Evolutionary conservation across 176 grass and related monocot species (phyloP).

Genomic region (Hyparrhenia diplandra): DNA sequence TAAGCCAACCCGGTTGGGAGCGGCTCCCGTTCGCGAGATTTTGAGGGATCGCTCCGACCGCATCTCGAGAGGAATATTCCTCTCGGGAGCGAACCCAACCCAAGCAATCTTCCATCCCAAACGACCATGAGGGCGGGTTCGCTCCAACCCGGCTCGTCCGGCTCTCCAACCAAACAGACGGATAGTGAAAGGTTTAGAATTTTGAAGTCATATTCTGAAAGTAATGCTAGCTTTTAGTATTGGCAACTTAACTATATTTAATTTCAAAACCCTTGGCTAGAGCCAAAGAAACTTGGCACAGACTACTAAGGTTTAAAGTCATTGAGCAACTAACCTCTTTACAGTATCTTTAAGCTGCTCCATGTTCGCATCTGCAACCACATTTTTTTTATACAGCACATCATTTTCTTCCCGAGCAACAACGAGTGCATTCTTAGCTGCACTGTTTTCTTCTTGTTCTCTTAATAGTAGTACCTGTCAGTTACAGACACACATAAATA

Average conservation of each 20-base stretch:
- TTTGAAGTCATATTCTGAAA: not conserved
- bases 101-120: no score
- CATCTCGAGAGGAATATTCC: no score
- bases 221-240: not conserved
- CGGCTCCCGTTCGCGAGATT: no score
- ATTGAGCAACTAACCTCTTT: constrained; percentile 47
- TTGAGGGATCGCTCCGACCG: no score
- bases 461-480: constrained; percentile 41
- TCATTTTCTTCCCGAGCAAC: constrained; percentile 42
- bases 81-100: no score
- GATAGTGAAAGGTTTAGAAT: not conserved
- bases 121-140: no score
- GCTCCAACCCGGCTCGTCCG: no score
- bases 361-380: constrained; percentile 40
- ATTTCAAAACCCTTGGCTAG: not conserved
- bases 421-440: constrained; percentile 42
- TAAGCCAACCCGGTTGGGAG: no score
- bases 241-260: not conserved
- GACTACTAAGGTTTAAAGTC: constrained; percentile 9
- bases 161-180: no score
- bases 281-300: not conserved
- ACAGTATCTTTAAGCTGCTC: constrained; percentile 44
- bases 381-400: constrained; percentile 42
- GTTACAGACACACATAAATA: constrained; percentile 16
- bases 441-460: constrained; percentile 55